Base-by-base conservation (phyloP, 2,329 filamentous ascomycete species). In the Cladosporium velox region DNA sequence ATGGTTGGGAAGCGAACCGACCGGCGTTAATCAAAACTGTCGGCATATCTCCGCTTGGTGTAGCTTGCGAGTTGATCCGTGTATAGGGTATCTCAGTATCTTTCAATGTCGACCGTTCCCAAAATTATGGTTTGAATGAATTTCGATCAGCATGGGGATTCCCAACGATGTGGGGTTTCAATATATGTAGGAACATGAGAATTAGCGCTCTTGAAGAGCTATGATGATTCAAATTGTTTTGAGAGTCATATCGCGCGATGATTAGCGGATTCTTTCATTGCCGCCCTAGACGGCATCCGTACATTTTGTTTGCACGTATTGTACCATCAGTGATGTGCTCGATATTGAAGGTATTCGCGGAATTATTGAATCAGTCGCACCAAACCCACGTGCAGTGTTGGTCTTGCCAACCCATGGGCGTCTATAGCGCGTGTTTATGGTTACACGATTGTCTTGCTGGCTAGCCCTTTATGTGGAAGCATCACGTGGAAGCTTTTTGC, bases 401-500 rank as follows among this genome's bases (percentile, higher is more conserved):
- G n/a, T 44, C 35, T 44, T 44, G 38, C 18, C 18, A 44, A 4
- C 7, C 18, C n/a, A 15, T 6, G 15, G n/a, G 7, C 6, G 41
- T 47, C n/a, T 47, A 12, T 3, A 24, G n/a, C n/a, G 41, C 21
- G n/a, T 21, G 21, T 21, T 21, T 2, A 18, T 47, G 41, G n/a
- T 47, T 47, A 6, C 8, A 47, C 12, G 41, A 12, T 47, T 7
- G 41, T 47, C 41, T 47, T 21, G 41, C 2, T 24, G 41, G 41
- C 18, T 10, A 21, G 8, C 24, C 28, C n/a, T 28, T 18, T 10
- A 5, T 30, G 14, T 7, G 2, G 21, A 54, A 24, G 26, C 49
- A 57, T 65, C 44, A 65, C 15, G 55, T 55, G 3, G 61, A 64
- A 32, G 59, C 49, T 49, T 55, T 57, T 24, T 67, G 66, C 18